Evolutionary conservation across 2,329 filamentous ascomycete species (phyloP).

Genomic region (Xylariaceae sp.): DNA sequence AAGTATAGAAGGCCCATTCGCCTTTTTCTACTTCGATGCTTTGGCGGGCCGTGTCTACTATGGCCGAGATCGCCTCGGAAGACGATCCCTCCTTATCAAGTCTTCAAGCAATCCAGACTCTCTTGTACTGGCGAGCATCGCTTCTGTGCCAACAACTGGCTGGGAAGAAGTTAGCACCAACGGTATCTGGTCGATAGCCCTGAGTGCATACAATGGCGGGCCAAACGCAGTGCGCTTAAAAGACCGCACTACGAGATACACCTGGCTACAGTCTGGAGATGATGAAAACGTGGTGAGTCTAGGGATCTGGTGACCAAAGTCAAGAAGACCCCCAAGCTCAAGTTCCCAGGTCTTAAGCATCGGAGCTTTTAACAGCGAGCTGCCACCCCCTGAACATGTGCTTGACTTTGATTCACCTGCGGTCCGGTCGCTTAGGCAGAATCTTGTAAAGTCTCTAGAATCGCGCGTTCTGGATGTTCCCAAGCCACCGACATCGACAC

Average conservation of each 20-base stretch:
- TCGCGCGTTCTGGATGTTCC: slow-evolving; percentile 63
- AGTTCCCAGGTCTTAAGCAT: slow-evolving; percentile 47
- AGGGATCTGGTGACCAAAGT: neutral
- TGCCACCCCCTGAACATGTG: slow-evolving; percentile 30
- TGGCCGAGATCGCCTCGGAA: slow-evolving; percentile 79
- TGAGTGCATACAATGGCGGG: slow-evolving; percentile 32
- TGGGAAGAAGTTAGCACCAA: slow-evolving; percentile 84
- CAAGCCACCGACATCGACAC: slow-evolving; percentile 38
- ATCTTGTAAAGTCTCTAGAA: slow-evolving; percentile 56
- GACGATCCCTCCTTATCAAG: slow-evolving; percentile 70
- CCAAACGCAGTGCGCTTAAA: slow-evolving; percentile 11
- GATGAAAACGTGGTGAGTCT: slow-evolving; percentile 41
- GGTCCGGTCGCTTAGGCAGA: slow-evolving; percentile 47
- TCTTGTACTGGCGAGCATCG: slow-evolving; percentile 66
- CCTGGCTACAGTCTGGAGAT: slow-evolving; percentile 32
- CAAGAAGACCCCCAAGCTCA: slow-evolving; percentile 30
- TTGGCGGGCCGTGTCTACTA: slow-evolving; percentile 62
- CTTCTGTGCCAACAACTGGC: slow-evolving; percentile 43
- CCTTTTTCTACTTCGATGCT: slow-evolving; percentile 77
- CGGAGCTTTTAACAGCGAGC: slow-evolving; percentile 44
- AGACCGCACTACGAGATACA: slow-evolving; percentile 20
- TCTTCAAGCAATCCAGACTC: slow-evolving; percentile 34
- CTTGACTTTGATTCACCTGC: slow-evolving; percentile 41
- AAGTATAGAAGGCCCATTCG: slow-evolving; percentile 74
- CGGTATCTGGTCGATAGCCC: slow-evolving; percentile 66